Conservation (phyloP, 192 early-diverging fungal species). For the Backusella circina region DNA sequence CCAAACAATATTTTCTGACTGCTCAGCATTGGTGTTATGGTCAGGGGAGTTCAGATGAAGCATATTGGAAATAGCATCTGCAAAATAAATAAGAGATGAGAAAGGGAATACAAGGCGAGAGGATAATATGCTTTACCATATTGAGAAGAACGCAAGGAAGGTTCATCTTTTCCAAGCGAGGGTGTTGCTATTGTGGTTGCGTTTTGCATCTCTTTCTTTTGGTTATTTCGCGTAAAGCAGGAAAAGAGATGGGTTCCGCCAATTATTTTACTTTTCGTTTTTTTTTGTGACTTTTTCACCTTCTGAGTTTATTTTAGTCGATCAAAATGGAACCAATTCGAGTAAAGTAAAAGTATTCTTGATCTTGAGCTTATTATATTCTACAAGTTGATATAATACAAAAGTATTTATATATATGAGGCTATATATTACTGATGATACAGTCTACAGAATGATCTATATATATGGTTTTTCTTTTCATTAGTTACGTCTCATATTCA, state of each 20-base stretch:
- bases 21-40: conserved; percentile 9
- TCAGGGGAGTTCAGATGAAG: conserved; percentile 77
- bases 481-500: too few species aligned
- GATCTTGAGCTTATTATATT: too few species aligned
- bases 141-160: background rate
- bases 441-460: too few species aligned
- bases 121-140: background rate
- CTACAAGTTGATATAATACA: too few species aligned
- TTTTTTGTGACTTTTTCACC: background rate
- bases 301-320: background rate
- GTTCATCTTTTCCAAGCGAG: background rate
- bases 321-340: background rate
- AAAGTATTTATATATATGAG: too few species aligned
- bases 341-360: too few species aligned
- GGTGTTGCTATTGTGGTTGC: background rate
- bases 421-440: too few species aligned
- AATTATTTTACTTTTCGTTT: conserved; percentile 2
- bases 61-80: conserved; percentile 82
- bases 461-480: too few species aligned
- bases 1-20: conserved; percentile 75
- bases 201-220: background rate
- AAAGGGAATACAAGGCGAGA: background rate
- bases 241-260: background rate
- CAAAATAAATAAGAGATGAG: background rate
- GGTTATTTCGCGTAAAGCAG: background rate